Percentiles rank a stretch among this genome's conserved stretches.
phyloP scores from a whole-genome alignment of 2,329 filamentous ascomycete genomes.

The Paraphoma chrysanthemicola region DNA sequence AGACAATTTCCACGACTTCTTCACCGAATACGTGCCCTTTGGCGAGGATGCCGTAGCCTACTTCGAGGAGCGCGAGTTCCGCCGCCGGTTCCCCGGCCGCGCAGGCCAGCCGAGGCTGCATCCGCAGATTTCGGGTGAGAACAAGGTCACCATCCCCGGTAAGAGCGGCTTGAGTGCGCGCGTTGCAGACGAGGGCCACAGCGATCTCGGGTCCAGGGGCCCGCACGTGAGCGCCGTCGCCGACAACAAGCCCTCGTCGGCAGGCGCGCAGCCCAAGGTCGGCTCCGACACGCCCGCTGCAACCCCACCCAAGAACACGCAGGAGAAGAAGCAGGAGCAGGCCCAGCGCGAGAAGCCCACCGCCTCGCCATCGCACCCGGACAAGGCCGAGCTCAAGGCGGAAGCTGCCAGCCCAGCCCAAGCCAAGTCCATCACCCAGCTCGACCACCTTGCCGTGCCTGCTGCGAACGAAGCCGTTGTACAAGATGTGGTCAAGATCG shows the following conservation, averaged over 20 bases:
- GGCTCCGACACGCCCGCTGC: slow-evolving; percentile 19
- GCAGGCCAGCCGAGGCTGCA: slow-evolving; percentile 50
- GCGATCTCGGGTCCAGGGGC: slow-evolving; percentile 52
- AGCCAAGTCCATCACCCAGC: slow-evolving; percentile 57
- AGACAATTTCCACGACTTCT: slow-evolving; percentile 99
- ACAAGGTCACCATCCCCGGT: slow-evolving; percentile 81
- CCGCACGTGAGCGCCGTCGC: slow-evolving; percentile 69
- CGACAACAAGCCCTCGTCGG: slow-evolving; percentile 48
- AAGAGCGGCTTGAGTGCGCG: slow-evolving; percentile 86
- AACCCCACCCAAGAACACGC: slow-evolving; percentile 25
- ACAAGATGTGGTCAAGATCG: slow-evolving; percentile 90
- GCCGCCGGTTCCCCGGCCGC: slow-evolving; percentile 74
- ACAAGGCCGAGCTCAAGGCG: slow-evolving; percentile 22
- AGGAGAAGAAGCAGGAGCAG: slow-evolving; percentile 40
- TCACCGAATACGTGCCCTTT: slow-evolving; percentile 94
- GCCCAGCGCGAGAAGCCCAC: slow-evolving; percentile 36
- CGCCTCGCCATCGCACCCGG: slow-evolving; percentile 20
- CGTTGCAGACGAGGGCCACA: slow-evolving; percentile 66
- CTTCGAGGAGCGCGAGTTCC: slow-evolving; percentile 93
- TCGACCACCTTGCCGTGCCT: slow-evolving; percentile 78
- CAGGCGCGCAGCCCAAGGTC: slow-evolving; percentile 31
- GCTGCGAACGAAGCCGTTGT: slow-evolving; percentile 85
- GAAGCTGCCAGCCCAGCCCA: slow-evolving; percentile 29
- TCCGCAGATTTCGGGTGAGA: slow-evolving; percentile 61
- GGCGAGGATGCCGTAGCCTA: slow-evolving; percentile 95